Base-by-base conservation (phyloP, 1,284 basidiomycete genomes). In the Tremellales sp. region DNA sequence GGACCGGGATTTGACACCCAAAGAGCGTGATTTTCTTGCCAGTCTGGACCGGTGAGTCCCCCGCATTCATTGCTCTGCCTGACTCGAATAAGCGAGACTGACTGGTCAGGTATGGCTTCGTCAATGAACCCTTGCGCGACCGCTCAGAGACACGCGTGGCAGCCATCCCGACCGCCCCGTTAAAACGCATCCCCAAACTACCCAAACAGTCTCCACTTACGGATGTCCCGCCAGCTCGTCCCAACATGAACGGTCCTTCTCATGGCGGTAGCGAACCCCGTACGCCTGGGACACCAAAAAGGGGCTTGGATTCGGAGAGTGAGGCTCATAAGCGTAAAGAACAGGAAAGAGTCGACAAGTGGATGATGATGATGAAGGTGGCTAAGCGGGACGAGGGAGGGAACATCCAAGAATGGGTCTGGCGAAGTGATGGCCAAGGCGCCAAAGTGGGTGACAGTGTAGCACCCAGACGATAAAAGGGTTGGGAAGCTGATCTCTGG, bases 21-120 rank as follows among this genome's bases (percentile, higher is more conserved):
- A 83, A 60, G 88, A 92, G 67, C 70, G 85, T 48, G 75, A 81
- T 53, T 76, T 85, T 24, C 76, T 93, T n/a, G 71, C 79, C 33
- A 84, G 77, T 51, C 78, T 92, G 21, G 89, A 93, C 72, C 82
- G 89, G 87, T 90, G 64, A 73, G 85, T 63, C 27, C 15, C 11
- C 8, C 12, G 11, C 29, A n/a, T n/a, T n/a, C n/a, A n/a, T n/a
- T 23, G 40, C 25, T 37, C 21, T 26, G 19, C 23, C 24, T 43
- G 31, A 27, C 46, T 49, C 43, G 41, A 22, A 40, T 15, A n/a
- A 23, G 10, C 15, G 19, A 41, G 53, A 56, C 39, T 54, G 51
- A 54, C 57, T n/a, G n/a, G 48, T 53, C 62, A 90, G 89, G 58
- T 93, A 92, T 70, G 90, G 90, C 17, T 93, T 93, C 76, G 87